phyloP scores from a whole-genome alignment of 768 basidiomycete species.

The Phanerochaete carnosa region DNA sequence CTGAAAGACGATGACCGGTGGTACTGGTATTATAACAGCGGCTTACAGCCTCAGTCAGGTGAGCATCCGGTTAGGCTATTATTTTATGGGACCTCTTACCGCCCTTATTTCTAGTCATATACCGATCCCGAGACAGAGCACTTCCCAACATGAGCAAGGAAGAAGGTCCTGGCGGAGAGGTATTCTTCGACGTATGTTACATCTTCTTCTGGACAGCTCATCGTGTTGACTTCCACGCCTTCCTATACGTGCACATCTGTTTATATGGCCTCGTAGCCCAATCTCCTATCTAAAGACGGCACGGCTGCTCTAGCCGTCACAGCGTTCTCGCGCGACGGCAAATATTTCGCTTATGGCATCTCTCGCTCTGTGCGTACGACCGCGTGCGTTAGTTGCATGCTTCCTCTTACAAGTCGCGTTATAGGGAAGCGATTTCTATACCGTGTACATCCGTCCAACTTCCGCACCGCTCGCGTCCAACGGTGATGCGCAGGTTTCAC shows the following conservation, averaged over 20 bases:
- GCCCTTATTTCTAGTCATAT: constrained; percentile 42
- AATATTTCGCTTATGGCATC: constrained; percentile 75
- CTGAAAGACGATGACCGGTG: constrained; percentile 65
- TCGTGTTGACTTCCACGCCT: neutral
- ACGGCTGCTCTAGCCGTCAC: constrained; percentile 59
- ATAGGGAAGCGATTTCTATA: constrained; percentile 73
- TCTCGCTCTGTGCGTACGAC: constrained; percentile 64
- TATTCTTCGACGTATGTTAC: constrained; percentile 71
- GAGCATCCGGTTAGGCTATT: neutral
- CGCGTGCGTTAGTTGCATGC: neutral
- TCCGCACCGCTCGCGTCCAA: constrained; percentile 48
- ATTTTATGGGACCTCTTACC: neutral
- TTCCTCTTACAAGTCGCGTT: neutral
- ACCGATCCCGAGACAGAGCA: constrained; percentile 50
- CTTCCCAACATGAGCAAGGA: constrained; percentile 53
- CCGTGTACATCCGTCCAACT: constrained; percentile 65
- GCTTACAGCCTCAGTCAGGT: constrained; percentile 65
- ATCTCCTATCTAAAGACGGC: constrained; percentile 69
- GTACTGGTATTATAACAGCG: constrained; percentile 83
- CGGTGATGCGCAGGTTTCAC: constrained; percentile 33
- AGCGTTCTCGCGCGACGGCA: constrained; percentile 62
- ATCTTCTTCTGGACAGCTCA: neutral
- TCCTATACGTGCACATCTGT: neutral
- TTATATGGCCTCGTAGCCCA: constrained; percentile 42
- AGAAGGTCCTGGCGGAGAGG: constrained; percentile 49